These are phyloP conservation scores for Phytophthora megakarya DNA, from an alignment of 352 stramenopile genomes.

Conservation along the genomic window DNA sequence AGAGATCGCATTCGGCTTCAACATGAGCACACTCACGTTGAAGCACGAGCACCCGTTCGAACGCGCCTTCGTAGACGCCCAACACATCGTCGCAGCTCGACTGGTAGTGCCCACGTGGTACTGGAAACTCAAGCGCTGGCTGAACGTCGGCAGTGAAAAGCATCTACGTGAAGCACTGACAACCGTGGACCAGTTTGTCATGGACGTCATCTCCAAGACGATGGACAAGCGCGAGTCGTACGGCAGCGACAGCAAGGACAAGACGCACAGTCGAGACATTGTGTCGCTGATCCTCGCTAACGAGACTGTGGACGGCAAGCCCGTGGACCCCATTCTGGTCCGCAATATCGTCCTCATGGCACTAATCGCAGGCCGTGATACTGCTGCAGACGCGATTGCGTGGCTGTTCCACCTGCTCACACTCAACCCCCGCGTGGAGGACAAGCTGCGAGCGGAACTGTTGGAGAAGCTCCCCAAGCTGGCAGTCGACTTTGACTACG, in stretches of 20 bases:
- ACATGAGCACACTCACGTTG: conserved; percentile 32
- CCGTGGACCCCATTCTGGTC: conserved; percentile 39
- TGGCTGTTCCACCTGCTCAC: conserved; percentile 52
- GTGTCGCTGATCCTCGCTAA: conserved; percentile 39
- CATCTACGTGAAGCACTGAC: conserved; percentile 17
- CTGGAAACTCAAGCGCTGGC: conserved; percentile 45
- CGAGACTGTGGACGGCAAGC: conserved; percentile 29
- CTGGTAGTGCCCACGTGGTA: conserved; percentile 30
- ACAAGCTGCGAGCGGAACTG: conserved; percentile 39
- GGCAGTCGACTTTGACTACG: conserved; percentile 18
- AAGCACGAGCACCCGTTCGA: conserved; percentile 41
- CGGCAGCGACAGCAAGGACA: neutral
- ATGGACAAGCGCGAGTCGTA: conserved; percentile 16
- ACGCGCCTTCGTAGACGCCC: conserved; percentile 31
- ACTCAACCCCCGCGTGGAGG: conserved; percentile 46
- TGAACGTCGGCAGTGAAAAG: conserved; percentile 40
- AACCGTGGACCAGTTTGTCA: conserved; percentile 28
- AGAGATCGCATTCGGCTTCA: conserved; percentile 43
- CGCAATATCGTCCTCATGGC: conserved; percentile 71
- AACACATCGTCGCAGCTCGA: conserved; percentile 28
- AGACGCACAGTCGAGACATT: conserved; percentile 25
- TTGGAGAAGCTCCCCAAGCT: conserved; percentile 33
- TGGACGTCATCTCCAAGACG: conserved; percentile 38
- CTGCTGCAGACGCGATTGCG: conserved; percentile 39
- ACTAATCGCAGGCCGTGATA: conserved; percentile 73